Evolutionary conservation across 1,284 basidiomycete genomes (phyloP).

Genomic region (Sporisorium graminicola): DNA sequence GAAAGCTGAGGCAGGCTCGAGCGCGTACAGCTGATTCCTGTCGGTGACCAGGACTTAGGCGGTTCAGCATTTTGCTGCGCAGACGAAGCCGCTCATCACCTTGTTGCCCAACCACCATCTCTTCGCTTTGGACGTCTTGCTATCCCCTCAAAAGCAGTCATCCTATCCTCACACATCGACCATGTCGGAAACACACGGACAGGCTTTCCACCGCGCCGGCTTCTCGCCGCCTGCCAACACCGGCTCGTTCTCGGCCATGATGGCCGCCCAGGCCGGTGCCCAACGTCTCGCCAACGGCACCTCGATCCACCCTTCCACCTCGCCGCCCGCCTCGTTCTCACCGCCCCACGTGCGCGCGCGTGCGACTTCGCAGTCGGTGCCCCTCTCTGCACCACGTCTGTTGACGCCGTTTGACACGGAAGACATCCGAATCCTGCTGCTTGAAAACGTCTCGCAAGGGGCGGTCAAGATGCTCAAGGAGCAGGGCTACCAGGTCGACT

Average conservation of each 20-base stretch:
- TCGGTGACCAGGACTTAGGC: background rate
- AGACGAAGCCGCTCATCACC: background rate
- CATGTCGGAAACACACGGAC: conserved; percentile 51
- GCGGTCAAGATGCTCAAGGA: conserved; percentile 85
- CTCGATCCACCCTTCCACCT: conserved; percentile 37
- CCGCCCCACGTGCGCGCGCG: conserved; percentile 38
- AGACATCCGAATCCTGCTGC: conserved; percentile 77
- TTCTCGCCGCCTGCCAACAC: conserved; percentile 59
- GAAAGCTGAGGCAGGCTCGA: conserved; percentile 20
- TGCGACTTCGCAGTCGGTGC: conserved; percentile 44
- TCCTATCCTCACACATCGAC: conserved; percentile 16
- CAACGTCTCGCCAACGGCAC: conserved; percentile 41
- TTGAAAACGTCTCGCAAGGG: conserved; percentile 95
- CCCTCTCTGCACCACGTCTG: conserved; percentile 53
- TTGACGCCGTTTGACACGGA: conserved; percentile 66
- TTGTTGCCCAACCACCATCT: conserved; percentile 19
- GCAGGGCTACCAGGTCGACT: conserved; percentile 94
- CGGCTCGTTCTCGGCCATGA: conserved; percentile 63
- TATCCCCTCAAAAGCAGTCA: background rate
- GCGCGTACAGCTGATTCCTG: conserved; percentile 7
- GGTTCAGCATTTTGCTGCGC: conserved; percentile 6
- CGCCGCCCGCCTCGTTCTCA: conserved; percentile 44
- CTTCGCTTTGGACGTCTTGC: background rate
- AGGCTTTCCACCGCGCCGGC: conserved; percentile 62
- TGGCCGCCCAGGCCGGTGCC: conserved; percentile 56